A percentile compares a stretch with the other conserved stretches of the same genome.
Evolutionary conservation across 306 rosid genomes (phyloP).

Genomic region (Hippophae gyantsensis): DNA sequence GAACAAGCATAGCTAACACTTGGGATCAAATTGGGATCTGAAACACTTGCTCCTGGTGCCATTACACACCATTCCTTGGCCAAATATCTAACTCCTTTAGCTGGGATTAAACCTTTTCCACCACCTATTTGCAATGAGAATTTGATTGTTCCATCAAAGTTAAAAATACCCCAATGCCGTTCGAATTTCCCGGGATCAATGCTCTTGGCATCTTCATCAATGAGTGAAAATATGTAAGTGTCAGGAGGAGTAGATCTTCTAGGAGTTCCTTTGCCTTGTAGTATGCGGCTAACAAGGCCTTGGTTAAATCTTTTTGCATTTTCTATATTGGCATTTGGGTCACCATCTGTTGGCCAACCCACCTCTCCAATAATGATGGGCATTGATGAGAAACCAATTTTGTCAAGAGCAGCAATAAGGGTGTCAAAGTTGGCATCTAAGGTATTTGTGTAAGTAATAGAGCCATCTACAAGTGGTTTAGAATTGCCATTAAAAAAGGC

Average conservation of each 20-base stretch:
- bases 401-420: constrained; percentile 70
- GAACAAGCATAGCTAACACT: constrained; percentile 61
- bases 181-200: constrained; percentile 74
- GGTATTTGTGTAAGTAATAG: constrained; percentile 70
- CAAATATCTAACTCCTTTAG: constrained; percentile 68
- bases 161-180: constrained; percentile 87
- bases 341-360: constrained; percentile 96
- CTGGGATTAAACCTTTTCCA: constrained; percentile 42
- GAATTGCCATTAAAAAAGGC: constrained; percentile 76
- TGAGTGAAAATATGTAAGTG: constrained; percentile 52
- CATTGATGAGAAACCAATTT: constrained; percentile 61
- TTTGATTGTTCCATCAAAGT: constrained; percentile 63
- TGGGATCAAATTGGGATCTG: constrained; percentile 36
- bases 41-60: constrained; percentile 44
- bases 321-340: constrained; percentile 42
- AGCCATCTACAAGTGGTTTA: constrained; percentile 71
- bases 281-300: constrained; percentile 50
- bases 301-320: constrained; percentile 71
- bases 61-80: constrained; percentile 72
- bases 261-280: constrained; percentile 54
- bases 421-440: constrained; percentile 92
- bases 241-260: constrained; percentile 55
- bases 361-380: constrained; percentile 79
- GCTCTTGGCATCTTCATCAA: constrained; percentile 88
- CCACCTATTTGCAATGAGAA: constrained; percentile 48